A percentile compares a stretch with the other conserved stretches of the same genome.
phyloP scores from a whole-genome alignment of 2,329 filamentous ascomycete species.

The Rutstroemia sydowiana region DNA sequence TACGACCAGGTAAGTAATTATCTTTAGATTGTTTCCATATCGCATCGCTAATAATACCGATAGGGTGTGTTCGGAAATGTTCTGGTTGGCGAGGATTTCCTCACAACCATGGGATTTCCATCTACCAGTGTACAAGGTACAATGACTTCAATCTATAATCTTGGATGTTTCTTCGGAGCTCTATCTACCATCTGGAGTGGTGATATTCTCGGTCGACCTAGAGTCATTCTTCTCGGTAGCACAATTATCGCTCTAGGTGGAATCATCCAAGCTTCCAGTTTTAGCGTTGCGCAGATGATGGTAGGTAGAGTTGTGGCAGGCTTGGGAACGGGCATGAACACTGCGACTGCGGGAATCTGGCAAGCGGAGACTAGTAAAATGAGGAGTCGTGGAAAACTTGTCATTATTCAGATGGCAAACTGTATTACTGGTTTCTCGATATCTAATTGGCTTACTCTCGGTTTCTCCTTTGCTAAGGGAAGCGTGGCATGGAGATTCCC shows the following conservation, averaged over 20 bases:
- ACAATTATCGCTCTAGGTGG: slow-evolving; percentile 51
- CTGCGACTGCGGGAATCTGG: slow-evolving; percentile 48
- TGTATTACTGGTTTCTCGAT: slow-evolving; percentile 42
- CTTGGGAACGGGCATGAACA: slow-evolving; percentile 44
- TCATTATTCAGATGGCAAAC: slow-evolving; percentile 52
- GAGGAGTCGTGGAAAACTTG: slow-evolving; percentile 50
- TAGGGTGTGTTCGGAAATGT: slow-evolving; percentile 33
- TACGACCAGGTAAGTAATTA: slow-evolving; percentile 32
- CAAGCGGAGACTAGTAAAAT: slow-evolving; percentile 51
- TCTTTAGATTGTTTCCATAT: too few species aligned
- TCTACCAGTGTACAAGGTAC: slow-evolving; percentile 1
- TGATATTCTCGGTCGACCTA: slow-evolving; percentile 49
- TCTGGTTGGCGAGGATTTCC: slow-evolving; percentile 38
- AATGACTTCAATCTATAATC: slow-evolving; percentile 28
- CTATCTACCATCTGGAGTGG: slow-evolving; percentile 31
- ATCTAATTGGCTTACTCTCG: slow-evolving; percentile 52
- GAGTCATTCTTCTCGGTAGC: slow-evolving; percentile 48
- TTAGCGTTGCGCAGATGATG: slow-evolving; percentile 45
- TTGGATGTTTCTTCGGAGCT: slow-evolving; percentile 42
- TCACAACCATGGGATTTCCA: slow-evolving; percentile 29
- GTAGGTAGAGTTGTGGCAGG: slow-evolving; percentile 43
- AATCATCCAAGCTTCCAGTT: slow-evolving; percentile 34
- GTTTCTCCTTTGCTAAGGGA: slow-evolving; percentile 42
- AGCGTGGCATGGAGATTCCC: slow-evolving; percentile 53
- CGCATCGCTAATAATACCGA: neutral